Base-by-base conservation (phyloP, 2,329 filamentous ascomycete genomes). In the Cephalotrichum gorgonifer region DNA sequence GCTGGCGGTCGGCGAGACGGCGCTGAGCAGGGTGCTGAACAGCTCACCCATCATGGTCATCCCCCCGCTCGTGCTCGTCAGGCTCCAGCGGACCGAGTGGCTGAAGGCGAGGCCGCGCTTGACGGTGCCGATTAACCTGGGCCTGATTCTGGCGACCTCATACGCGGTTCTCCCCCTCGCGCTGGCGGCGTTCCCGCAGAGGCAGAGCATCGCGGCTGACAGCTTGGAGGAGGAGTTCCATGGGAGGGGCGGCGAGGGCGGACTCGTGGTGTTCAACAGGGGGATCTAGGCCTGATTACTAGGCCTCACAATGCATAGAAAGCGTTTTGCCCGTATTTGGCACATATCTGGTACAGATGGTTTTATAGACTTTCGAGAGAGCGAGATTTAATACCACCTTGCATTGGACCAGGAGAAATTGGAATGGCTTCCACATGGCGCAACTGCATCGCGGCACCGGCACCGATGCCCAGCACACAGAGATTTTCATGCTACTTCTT, bases 11-110 rank as follows among this genome's bases (percentile, higher is more conserved):
- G 85, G 83, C 52, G 91, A 98, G 73, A 98, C 93, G 44, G 93
- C 93, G 2, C 72, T 94, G 43, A 93, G 86, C 56, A 81, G 93
- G 52, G 90, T 97, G 52, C 75, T 97, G 59, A 98, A 97, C 67
- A 86, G 88, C 52, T 94, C 87, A 12, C 93, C 93, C 11, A 93
- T 98, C 70, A 98, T 98, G 93, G 89, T 95, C 14, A 74, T 98
- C 43, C 93, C 93, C 39, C 88, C 93, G 22, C 72, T 98, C 62
- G 70, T 94, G 23, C 76, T 98, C 49, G 86, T 97, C 47, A 76
- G 82, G 56, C 72, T 98, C 58, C 90, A 98, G 74, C 78, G 83
- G 66, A 86, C 81, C 47, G 75, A 84, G 52, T 97, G 88, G 88
- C 68, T 97, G 58, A 81, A 82, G 69, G 73, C 74, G 53, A 79